phyloP scores from a whole-genome alignment of 441 rosid species.

The Croton setiger region DNA sequence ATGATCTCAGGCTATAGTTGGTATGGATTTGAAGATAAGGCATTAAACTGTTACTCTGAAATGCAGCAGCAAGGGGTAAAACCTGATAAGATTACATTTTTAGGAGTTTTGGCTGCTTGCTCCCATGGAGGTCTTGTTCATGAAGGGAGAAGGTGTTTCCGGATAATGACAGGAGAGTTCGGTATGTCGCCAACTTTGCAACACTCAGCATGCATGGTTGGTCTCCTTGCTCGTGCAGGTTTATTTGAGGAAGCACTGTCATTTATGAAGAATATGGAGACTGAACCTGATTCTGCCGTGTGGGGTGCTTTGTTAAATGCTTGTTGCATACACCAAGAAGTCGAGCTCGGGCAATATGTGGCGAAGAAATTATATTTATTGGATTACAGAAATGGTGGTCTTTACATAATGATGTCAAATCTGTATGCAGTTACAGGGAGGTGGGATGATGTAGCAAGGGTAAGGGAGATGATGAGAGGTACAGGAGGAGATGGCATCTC shows the following conservation, averaged over 20 bases:
- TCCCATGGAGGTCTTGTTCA: slow-evolving; percentile 55
- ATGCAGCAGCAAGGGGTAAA: slow-evolving; percentile 44
- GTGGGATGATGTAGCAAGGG: slow-evolving; percentile 70
- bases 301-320: slow-evolving; percentile 78
- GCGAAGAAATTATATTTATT: slow-evolving; percentile 66
- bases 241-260: slow-evolving; percentile 55
- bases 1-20: slow-evolving; percentile 72
- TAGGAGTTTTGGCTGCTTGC: slow-evolving; percentile 73
- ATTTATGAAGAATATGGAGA: slow-evolving; percentile 42
- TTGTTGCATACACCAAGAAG: slow-evolving; percentile 62
- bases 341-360: slow-evolving; percentile 65
- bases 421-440: slow-evolving; percentile 62
- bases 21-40: slow-evolving; percentile 53
- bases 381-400: slow-evolving; percentile 66
- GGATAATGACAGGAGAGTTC: slow-evolving; percentile 52
- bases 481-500: slow-evolving; percentile 67
- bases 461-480: slow-evolving; percentile 71
- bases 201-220: slow-evolving; percentile 68
- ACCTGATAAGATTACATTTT: slow-evolving; percentile 76
- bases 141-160: slow-evolving; percentile 62
- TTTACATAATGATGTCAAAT: slow-evolving; percentile 87
- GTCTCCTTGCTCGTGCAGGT: slow-evolving; percentile 63
- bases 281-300: slow-evolving; percentile 65
- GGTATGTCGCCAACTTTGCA: slow-evolving; percentile 56
- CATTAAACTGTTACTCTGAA: slow-evolving; percentile 44